Percentiles rank a stretch among this genome's conserved stretches.
phyloP scores from a whole-genome alignment of 495 filamentous ascomycete species.

The Articulospora tetracladia region DNA sequence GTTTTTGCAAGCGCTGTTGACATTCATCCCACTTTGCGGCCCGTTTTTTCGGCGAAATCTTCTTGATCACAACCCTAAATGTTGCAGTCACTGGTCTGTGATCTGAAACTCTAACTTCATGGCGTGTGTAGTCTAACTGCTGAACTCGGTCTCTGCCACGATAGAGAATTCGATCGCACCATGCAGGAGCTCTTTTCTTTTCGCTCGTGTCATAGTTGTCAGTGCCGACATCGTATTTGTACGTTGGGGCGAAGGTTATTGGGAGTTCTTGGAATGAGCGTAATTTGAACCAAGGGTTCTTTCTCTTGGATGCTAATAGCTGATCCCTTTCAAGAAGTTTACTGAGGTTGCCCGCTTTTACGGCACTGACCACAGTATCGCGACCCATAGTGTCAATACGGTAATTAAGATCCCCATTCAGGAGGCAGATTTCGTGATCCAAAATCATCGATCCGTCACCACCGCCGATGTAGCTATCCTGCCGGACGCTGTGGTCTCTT shows the following conservation, averaged over 20 bases:
- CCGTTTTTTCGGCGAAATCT: conserved; percentile 62
- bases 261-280: conserved; percentile 80
- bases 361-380: conserved; percentile 80
- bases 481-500: conserved; percentile 50
- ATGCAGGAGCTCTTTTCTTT: conserved; percentile 92
- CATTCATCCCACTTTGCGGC: conserved; percentile 64
- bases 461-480: conserved; percentile 79
- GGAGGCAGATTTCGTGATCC: conserved; percentile 92
- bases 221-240: conserved; percentile 96
- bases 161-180: conserved; percentile 92
- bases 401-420: conserved; percentile 97
- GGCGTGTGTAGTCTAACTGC: conserved; percentile 81
- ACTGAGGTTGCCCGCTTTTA: conserved; percentile 73
- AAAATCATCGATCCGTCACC: conserved; percentile 95
- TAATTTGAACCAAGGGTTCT: conserved; percentile 84
- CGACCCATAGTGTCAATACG: conserved; percentile 96
- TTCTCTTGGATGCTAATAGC: conserved; percentile 76
- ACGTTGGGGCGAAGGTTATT: conserved; percentile 91
- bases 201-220: conserved; percentile 92
- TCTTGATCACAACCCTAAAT: conserved; percentile 80
- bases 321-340: conserved; percentile 96
- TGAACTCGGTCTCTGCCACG: conserved; percentile 78
- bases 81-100: conserved; percentile 87
- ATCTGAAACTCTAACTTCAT: conserved; percentile 86
- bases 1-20: conserved; percentile 64